Evolutionary conservation across 2,329 filamentous ascomycete species (phyloP).

Genomic region (Lecanoromycetidae sp.): DNA sequence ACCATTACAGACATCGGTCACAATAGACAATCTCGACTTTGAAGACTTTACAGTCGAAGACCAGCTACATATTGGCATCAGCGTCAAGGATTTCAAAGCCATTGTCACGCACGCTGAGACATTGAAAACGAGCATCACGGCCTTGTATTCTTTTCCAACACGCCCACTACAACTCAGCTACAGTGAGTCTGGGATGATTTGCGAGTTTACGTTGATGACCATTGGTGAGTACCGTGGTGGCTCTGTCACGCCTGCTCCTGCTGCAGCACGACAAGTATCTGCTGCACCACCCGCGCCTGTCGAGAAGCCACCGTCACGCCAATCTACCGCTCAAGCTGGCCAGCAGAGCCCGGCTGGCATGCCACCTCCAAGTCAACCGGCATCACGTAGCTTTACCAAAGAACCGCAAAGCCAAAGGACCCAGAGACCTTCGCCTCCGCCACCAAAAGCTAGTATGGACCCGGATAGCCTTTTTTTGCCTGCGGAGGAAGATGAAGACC

Average conservation of each 20-base stretch:
- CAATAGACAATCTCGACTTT: conserved; percentile 50
- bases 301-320: conserved; percentile 4
- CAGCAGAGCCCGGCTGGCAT: conserved; percentile 13
- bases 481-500: conserved; percentile 42
- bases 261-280: conserved; percentile 18
- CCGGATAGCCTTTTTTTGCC: conserved; percentile 49
- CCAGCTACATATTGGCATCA: conserved; percentile 49
- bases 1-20: conserved; percentile 52
- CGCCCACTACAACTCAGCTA: conserved; percentile 51
- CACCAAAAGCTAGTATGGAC: conserved; percentile 36
- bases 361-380: conserved; percentile 25
- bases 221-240: conserved; percentile 40
- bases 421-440: conserved; percentile 21
- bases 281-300: conserved; percentile 31
- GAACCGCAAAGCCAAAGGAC: conserved; percentile 19
- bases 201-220: conserved; percentile 55
- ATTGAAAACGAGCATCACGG: conserved; percentile 41
- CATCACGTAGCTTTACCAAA: conserved; percentile 24
- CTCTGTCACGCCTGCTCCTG: conserved; percentile 27
- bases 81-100: conserved; percentile 54
- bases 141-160: conserved; percentile 47
- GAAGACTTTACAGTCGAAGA: conserved; percentile 48
- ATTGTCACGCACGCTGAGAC: conserved; percentile 52
- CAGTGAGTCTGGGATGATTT: conserved; percentile 41
- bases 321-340: background rate